A percentile compares a stretch with the other conserved stretches of the same genome.
Conservation (phyloP, 139 green algal species). For the Trebouxia sp. region DNA sequence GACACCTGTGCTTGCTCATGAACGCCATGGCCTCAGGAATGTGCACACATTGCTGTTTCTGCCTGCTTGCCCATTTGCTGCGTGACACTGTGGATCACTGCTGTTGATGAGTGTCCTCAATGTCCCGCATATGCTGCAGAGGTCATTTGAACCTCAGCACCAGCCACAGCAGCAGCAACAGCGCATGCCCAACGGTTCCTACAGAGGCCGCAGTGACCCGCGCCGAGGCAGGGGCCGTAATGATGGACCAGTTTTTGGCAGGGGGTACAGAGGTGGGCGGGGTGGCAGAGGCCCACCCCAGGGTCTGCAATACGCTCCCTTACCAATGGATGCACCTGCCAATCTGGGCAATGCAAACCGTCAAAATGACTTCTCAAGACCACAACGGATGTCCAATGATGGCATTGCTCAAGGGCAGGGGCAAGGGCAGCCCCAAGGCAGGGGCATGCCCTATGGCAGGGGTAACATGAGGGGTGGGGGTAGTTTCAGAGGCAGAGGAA, state of each 20-base stretch:
- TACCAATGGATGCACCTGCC: neutral
- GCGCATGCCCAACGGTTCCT: neutral
- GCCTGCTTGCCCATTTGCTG: too few relatives aligned
- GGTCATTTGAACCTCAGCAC: neutral
- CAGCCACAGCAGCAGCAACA: constrained; percentile 13
- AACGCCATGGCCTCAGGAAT: too few relatives aligned
- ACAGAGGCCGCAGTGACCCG: constrained; percentile 6
- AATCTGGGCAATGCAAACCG: neutral
- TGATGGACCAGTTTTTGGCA: constrained; percentile 11
- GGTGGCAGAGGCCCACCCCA: neutral
- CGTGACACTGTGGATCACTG: too few relatives aligned
- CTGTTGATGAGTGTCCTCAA: too few relatives aligned
- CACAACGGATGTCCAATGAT: neutral
- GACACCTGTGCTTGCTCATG: too few relatives aligned
- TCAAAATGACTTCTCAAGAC: neutral
- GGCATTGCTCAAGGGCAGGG: neutral
- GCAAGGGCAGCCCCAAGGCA: too few relatives aligned
- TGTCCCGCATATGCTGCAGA: too few relatives aligned
- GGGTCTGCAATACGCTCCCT: neutral
- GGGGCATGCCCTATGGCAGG: neutral
- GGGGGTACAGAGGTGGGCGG: neutral
- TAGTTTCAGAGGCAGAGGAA: neutral
- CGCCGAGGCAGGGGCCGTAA: constrained; percentile 17
- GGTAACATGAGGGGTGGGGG: neutral
- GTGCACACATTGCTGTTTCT: too few relatives aligned